A percentile compares a stretch with the other conserved stretches of the same genome.
Evolutionary conservation across 495 filamentous ascomycete species (phyloP).

Genomic region (Oidiodendron maius): DNA sequence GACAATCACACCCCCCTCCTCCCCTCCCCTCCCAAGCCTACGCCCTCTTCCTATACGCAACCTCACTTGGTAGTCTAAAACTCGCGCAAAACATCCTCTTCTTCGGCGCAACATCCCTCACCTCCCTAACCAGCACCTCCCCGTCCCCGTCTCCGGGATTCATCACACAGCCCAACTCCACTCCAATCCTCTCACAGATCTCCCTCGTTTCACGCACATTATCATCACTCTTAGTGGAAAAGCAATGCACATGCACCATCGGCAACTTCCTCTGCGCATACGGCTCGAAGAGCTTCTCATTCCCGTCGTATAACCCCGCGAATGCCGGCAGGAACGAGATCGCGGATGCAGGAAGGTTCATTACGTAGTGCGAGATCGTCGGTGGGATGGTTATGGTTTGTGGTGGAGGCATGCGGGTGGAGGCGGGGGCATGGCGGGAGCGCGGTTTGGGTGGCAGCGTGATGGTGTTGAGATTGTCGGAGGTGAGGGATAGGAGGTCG

Average conservation of each 20-base stretch:
- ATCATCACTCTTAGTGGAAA: conserved; percentile 68
- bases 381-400: conserved; percentile 50
- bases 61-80: conserved; percentile 74
- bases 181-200: conserved; percentile 60
- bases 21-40: too few species aligned
- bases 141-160: conserved; percentile 37
- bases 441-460: conserved; percentile 32
- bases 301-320: conserved; percentile 69
- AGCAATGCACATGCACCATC: conserved; percentile 88
- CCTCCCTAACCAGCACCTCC: conserved; percentile 64
- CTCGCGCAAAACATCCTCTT: conserved; percentile 97
- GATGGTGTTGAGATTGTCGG: conserved; percentile 39
- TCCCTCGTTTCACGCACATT: conserved; percentile 53
- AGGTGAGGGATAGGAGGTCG: conserved; percentile 48
- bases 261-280: conserved; percentile 56
- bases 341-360: conserved; percentile 92
- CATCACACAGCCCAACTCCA: conserved; percentile 43
- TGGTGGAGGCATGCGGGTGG: conserved; percentile 29
- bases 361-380: conserved; percentile 83
- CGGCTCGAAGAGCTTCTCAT: conserved; percentile 59
- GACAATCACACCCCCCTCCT: too few species aligned
- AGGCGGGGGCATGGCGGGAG: conserved; percentile 19
- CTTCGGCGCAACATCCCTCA: conserved; percentile 82
- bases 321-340: conserved; percentile 82
- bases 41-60: conserved; percentile 63